phyloP scores from a whole-genome alignment of 352 stramenopile species.

The Pythium phragmiticola region DNA sequence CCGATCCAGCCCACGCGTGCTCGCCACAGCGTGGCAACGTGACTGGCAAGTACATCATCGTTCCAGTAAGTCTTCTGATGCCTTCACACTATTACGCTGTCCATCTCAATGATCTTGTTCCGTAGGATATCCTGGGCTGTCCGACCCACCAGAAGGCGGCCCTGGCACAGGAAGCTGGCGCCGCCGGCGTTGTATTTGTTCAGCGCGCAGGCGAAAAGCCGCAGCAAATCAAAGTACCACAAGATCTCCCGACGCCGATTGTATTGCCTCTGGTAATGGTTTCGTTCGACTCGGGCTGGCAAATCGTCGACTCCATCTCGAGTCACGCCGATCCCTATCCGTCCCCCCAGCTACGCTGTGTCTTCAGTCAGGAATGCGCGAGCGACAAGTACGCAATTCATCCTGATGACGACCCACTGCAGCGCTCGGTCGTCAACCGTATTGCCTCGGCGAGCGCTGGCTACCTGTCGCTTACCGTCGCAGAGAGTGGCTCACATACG shows the following conservation, averaged over 20 bases:
- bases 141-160: conserved; percentile 66
- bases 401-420: conserved; percentile 37
- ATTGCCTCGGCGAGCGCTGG: conserved; percentile 44
- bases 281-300: conserved; percentile 52
- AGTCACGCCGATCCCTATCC: conserved; percentile 29
- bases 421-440: conserved; percentile 37
- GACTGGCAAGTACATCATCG: conserved; percentile 56
- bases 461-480: conserved; percentile 54
- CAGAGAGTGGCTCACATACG: conserved; percentile 36
- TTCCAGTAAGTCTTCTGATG: conserved; percentile 34
- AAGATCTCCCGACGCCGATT: conserved; percentile 45
- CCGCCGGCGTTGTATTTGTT: conserved; percentile 60
- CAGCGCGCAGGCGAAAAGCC: conserved; percentile 56
- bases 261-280: conserved; percentile 65
- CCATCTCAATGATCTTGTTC: not conserved
- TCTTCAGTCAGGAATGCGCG: conserved; percentile 50
- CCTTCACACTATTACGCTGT: too few relatives aligned
- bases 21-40: conserved; percentile 38
- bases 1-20: conserved; percentile 57
- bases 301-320: conserved; percentile 40
- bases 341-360: conserved; percentile 46
- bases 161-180: conserved; percentile 54
- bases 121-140: conserved; percentile 30
- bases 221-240: conserved; percentile 46
- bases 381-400: conserved; percentile 47